phyloP scores from a whole-genome alignment of 108 stramenopile genomes.

The Skeletonema tropicum region DNA sequence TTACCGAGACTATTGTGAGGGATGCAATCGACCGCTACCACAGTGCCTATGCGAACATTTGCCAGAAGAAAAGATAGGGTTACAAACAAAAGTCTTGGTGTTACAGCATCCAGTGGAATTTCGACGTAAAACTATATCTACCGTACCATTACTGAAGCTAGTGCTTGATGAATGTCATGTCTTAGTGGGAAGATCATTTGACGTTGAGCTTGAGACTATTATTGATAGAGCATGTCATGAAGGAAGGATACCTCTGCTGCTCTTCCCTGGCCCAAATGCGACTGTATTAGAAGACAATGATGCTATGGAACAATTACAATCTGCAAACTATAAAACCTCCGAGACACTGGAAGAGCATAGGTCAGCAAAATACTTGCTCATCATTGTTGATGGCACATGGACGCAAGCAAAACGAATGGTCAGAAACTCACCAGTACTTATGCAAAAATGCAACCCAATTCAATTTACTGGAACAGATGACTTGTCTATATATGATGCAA shows the following conservation, averaged over 20 bases:
- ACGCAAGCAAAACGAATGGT: slow-evolving; percentile 64
- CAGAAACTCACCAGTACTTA: slow-evolving; percentile 48
- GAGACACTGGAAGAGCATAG: neutral
- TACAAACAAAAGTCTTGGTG: slow-evolving; percentile 48
- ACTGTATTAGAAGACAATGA: slow-evolving; percentile 48
- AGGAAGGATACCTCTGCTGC: slow-evolving; percentile 40
- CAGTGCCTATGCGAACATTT: slow-evolving; percentile 45
- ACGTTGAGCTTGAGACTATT: slow-evolving; percentile 9
- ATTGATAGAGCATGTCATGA: slow-evolving; percentile 3
- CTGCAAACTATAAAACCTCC: neutral
- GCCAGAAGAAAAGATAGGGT: slow-evolving; percentile 23
- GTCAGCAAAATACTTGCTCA: slow-evolving; percentile 33
- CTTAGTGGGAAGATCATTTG: slow-evolving; percentile 49
- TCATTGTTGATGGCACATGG: slow-evolving; percentile 70
- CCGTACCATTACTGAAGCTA: slow-evolving; percentile 54
- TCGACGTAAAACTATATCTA: slow-evolving; percentile 55
- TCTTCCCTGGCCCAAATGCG: slow-evolving; percentile 60
- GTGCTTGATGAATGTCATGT: slow-evolving; percentile 52
- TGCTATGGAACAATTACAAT: slow-evolving; percentile 8
- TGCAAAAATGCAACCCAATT: slow-evolving; percentile 44
- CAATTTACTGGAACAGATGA: slow-evolving; percentile 40
- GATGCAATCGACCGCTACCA: slow-evolving; percentile 34
- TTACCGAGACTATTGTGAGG: slow-evolving; percentile 12
- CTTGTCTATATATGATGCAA: slow-evolving; percentile 51
- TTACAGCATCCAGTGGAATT: slow-evolving; percentile 67